Evolutionary conservation across 1,284 basidiomycete genomes (phyloP).

Genomic region (Cutaneotrichosporon dermatis): DNA sequence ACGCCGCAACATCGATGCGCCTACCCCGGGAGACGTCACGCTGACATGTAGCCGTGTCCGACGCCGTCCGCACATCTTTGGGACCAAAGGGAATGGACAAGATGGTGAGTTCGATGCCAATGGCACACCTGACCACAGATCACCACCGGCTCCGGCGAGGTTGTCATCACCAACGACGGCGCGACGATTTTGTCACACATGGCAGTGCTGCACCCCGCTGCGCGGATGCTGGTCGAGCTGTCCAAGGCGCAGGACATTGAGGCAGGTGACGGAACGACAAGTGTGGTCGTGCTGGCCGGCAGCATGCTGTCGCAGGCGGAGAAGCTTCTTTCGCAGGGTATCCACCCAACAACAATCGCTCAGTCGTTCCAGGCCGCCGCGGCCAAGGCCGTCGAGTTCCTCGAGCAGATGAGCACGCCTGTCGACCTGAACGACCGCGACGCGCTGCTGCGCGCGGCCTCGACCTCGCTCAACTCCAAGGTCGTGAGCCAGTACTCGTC

Average conservation of each 20-base stretch:
- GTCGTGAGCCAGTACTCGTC: slow-evolving; percentile 99
- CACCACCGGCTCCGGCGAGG: slow-evolving; percentile 93
- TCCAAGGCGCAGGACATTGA: slow-evolving; percentile 98
- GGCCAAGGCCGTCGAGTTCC: slow-evolving; percentile 85
- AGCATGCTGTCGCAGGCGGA: slow-evolving; percentile 90
- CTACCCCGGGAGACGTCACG: neutral
- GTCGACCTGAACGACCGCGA: slow-evolving; percentile 87
- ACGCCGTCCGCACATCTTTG: slow-evolving; percentile 93
- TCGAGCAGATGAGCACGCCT: slow-evolving; percentile 88
- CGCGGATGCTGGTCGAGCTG: slow-evolving; percentile 97
- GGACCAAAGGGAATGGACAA: slow-evolving; percentile 99
- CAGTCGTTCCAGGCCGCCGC: slow-evolving; percentile 94
- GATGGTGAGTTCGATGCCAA: slow-evolving; percentile 62
- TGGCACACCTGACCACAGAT: slow-evolving; percentile 58
- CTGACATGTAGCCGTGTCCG: slow-evolving; percentile 74
- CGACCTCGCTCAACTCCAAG: slow-evolving; percentile 96
- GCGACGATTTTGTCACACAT: slow-evolving; percentile 97
- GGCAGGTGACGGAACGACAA: slow-evolving; percentile 98
- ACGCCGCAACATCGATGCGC: too few relatives aligned
- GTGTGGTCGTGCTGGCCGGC: slow-evolving; percentile 94
- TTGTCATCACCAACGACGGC: slow-evolving; percentile 98
- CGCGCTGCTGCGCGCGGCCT: slow-evolving; percentile 83
- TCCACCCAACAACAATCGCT: slow-evolving; percentile 96
- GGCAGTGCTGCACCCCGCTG: slow-evolving; percentile 95
- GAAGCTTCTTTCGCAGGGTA: slow-evolving; percentile 91